phyloP scores from a whole-genome alignment of 129 eudicot species.

The Cynara cardunculus region DNA sequence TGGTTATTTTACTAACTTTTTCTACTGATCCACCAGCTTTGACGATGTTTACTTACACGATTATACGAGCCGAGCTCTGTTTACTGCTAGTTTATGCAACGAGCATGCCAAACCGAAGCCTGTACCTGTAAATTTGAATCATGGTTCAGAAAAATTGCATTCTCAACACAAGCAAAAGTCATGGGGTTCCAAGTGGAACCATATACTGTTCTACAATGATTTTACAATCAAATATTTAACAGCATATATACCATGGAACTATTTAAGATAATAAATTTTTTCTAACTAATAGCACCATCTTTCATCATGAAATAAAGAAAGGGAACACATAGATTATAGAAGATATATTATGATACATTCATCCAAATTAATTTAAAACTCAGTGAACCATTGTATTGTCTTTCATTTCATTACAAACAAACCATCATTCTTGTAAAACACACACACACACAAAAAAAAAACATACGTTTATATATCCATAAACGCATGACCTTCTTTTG shows the following conservation, averaged over 20 bases:
- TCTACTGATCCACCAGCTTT: slow-evolving; percentile 9
- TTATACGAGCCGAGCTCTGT: background rate
- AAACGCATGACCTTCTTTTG: no score
- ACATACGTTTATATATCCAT: no score
- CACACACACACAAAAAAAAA: background rate
- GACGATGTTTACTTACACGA: background rate
- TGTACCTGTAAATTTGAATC: background rate
- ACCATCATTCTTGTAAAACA: background rate
- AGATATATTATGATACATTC: background rate
- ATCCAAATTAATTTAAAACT: background rate
- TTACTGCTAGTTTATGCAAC: slow-evolving; percentile 10
- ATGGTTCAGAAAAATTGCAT: background rate
- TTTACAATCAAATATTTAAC: background rate
- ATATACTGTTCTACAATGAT: background rate
- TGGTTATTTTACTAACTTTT: background rate
- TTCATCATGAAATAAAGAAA: background rate
- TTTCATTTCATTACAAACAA: background rate
- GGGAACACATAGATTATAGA: background rate
- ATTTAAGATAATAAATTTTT: background rate
- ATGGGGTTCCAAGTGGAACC: background rate
- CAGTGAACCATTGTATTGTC: background rate
- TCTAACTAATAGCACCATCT: background rate
- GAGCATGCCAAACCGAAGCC: background rate
- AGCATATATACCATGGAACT: background rate
- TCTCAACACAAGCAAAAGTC: background rate